These are phyloP conservation scores for Penicillium brevicompactum DNA, from an alignment of 2,329 filamentous ascomycete species.

Conservation along the genomic window DNA sequence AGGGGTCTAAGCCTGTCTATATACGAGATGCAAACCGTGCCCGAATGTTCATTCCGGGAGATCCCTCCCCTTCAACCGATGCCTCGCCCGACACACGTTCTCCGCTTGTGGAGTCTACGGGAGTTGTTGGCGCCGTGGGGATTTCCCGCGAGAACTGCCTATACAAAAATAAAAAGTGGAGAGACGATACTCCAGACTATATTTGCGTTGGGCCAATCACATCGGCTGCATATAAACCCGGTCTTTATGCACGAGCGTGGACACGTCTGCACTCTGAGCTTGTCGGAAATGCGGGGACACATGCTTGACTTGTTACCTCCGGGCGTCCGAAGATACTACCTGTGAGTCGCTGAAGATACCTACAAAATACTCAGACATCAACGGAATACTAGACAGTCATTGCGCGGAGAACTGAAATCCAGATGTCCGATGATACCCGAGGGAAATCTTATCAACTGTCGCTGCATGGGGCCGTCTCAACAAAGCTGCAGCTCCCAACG, in stretches of 20 bases:
- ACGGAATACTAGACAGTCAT: too few species aligned
- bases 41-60: not conserved
- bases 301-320: not conserved
- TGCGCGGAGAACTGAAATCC: too few species aligned
- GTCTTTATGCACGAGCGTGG: constrained; percentile 4
- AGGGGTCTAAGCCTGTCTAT: constrained; percentile 12
- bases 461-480: not conserved
- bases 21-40: not conserved
- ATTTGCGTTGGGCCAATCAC: constrained; percentile 10
- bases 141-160: not conserved
- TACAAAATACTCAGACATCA: too few species aligned
- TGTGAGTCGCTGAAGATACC: too few species aligned
- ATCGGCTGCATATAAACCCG: constrained; percentile 1
- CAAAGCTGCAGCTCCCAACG: not conserved
- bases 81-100: not conserved
- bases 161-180: not conserved
- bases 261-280: constrained; percentile 7
- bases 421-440: constrained; percentile 6
- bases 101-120: constrained; percentile 1
- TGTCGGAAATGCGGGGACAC: constrained; percentile 13
- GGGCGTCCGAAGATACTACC: too few species aligned
- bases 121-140: not conserved
- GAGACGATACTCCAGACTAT: not conserved
- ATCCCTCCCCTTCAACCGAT: constrained; percentile 6
- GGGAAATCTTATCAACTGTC: constrained; percentile 7